These are phyloP conservation scores for Fusarium anguioides DNA, from an alignment of 2,329 filamentous ascomycete species.

Conservation along the genomic window DNA sequence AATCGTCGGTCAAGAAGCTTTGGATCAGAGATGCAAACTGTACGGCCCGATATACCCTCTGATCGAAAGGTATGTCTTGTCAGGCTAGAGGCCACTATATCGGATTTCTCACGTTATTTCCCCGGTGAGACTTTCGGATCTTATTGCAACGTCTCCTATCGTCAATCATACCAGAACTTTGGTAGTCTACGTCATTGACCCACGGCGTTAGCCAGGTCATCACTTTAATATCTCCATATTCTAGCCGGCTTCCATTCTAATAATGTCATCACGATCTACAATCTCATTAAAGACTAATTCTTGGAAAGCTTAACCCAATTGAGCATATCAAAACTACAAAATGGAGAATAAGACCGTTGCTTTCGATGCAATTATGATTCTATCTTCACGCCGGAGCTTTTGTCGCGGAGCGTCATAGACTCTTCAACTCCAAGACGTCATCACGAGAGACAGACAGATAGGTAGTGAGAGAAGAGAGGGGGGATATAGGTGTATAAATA, in stretches of 20 bases:
- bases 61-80: conserved; percentile 24
- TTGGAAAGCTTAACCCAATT: conserved; percentile 15
- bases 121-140: not conserved
- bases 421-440: conserved; percentile 17
- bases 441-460: not conserved
- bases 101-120: not conserved
- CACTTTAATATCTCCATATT: conserved; percentile 8
- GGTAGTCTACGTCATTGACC: conserved; percentile 23
- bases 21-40: conserved; percentile 38
- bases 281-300: not conserved
- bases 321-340: not conserved
- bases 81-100: not conserved
- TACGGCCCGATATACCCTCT: conserved; percentile 32
- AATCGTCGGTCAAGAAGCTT: conserved; percentile 22
- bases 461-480: not conserved
- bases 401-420: conserved; percentile 26
- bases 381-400: not conserved
- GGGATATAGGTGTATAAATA: conserved; percentile 17
- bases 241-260: conserved; percentile 5
- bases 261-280: conserved; percentile 18
- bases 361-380: conserved; percentile 10
- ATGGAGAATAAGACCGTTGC: not conserved
- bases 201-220: conserved; percentile 4
- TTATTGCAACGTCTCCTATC: not conserved
- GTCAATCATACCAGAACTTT: not conserved